Base-by-base conservation (phyloP, 768 basidiomycete species). In the Naganishia antarctica region DNA sequence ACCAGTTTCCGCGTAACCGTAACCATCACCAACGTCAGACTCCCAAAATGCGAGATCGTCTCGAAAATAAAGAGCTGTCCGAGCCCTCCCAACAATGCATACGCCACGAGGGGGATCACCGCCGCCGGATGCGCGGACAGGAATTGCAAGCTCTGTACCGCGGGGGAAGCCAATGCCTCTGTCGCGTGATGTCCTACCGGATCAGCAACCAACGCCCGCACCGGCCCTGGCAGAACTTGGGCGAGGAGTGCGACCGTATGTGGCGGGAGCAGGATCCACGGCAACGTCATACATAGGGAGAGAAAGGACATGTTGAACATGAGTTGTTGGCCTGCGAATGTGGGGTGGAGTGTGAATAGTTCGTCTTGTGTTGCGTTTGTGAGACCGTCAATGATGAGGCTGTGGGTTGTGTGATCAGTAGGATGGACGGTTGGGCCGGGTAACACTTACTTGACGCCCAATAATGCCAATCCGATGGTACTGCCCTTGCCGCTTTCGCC, bases 51-150 rank as follows among this genome's bases (percentile, higher is more conserved):
- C 41, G 72, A 70, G 21, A 79, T 75, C 0, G 93, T 96, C 81
- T 94, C 93, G 67, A 97, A 99, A 66, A 99, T 98, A 79, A 99
- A 99, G 7, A 98, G 80, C 78, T 98, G 96, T 0, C 96, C 96
- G 40, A 98, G 81, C 0, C 94, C 90, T 43, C 96, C 96, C 0
- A 91, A 89, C 12, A 92, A 76, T 16, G 90, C 87, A 74, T 91
- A 99, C 70, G 90, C 86, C 18, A 84, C 80, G 28, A 99, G 81
- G 0, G 94, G 90, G 4, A 77, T 68, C 34, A 88, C 71, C 28
- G 91, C 83, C 2, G 84, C 81, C 0, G 93, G 92, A 75, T 98
- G 94, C 4, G 80, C 79, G 47, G 80, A 78, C 62, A 98, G 83
- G 77, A 94, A 98, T 5, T 29, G 28, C 0, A 37, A 43, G 51